A percentile compares a stretch with the other conserved stretches of the same genome.
These are phyloP conservation scores for Globisporangium alternatum DNA, from an alignment of 352 stramenopile genomes.

Conservation along the genomic window DNA sequence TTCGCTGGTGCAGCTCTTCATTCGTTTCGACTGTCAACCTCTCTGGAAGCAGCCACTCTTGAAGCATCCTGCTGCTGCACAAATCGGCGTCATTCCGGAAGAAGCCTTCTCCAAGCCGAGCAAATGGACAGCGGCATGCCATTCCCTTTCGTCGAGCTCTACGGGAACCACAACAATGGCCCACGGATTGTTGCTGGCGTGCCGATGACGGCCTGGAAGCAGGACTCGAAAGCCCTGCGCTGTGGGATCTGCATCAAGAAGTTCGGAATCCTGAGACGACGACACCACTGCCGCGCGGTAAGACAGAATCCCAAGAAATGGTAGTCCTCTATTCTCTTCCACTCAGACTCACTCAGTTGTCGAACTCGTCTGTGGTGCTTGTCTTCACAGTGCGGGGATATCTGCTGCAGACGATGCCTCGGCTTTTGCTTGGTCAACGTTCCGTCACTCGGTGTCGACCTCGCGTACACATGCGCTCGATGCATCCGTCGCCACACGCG, in stretches of 20 bases:
- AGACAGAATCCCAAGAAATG: slow-evolving; percentile 8
- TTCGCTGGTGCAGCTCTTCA: background rate
- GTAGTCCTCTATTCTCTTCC: background rate
- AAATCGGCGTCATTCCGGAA: background rate
- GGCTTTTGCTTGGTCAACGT: slow-evolving; percentile 71
- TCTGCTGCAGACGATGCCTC: slow-evolving; percentile 67
- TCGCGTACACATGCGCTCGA: slow-evolving; percentile 58
- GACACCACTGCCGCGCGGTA: slow-evolving; percentile 72
- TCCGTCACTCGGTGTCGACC: slow-evolving; percentile 53
- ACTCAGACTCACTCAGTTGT: slow-evolving; percentile 18
- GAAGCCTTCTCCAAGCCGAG: background rate
- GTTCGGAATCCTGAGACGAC: slow-evolving; percentile 59
- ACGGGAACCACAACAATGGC: slow-evolving; percentile 24
- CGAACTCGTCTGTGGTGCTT: slow-evolving; percentile 4
- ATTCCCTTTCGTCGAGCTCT: slow-evolving; percentile 47
- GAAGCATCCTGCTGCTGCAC: background rate
- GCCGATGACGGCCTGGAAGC: slow-evolving; percentile 48
- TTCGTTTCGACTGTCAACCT: slow-evolving; percentile 2
- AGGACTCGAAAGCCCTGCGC: slow-evolving; percentile 36
- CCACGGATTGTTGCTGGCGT: slow-evolving; percentile 49
- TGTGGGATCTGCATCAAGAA: slow-evolving; percentile 70
- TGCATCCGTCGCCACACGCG: slow-evolving; percentile 56
- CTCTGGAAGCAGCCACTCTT: background rate
- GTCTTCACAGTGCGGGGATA: slow-evolving; percentile 58
- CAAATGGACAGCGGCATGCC: slow-evolving; percentile 39